Conservation (phyloP, 1,139 yeast species). For the Zygoascus hellenicus region DNA sequence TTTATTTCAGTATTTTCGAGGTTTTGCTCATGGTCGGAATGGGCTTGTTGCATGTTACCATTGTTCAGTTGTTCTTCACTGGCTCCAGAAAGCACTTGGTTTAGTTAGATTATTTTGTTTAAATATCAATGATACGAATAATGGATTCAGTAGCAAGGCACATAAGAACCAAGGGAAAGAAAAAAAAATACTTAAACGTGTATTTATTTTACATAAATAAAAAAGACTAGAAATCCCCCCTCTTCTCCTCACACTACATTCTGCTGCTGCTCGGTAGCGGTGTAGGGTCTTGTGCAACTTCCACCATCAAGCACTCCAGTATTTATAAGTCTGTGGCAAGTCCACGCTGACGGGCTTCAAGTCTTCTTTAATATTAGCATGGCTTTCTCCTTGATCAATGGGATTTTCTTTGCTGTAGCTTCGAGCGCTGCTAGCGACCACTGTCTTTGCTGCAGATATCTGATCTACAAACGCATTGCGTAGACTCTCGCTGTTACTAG, state of each 20-base stretch:
- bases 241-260: background rate
- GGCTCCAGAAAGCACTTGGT: slow-evolving; percentile 78
- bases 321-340: slow-evolving; percentile 73
- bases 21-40: slow-evolving; percentile 76
- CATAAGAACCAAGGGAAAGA: background rate
- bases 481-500: slow-evolving; percentile 1
- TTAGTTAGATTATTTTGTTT: slow-evolving; percentile 28
- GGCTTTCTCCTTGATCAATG: slow-evolving; percentile 12
- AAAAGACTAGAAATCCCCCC: background rate
- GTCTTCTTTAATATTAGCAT: slow-evolving; percentile 15
- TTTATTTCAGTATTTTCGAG: slow-evolving; percentile 77
- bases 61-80: slow-evolving; percentile 82
- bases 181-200: background rate
- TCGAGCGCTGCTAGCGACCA: slow-evolving; percentile 19
- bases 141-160: background rate
- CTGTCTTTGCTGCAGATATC: slow-evolving; percentile 20
- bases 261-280: background rate
- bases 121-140: too few species aligned
- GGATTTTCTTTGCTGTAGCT: slow-evolving; percentile 13
- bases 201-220: slow-evolving; percentile 1
- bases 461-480: slow-evolving; percentile 2
- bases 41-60: slow-evolving; percentile 76
- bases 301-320: slow-evolving; percentile 57
- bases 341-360: slow-evolving; percentile 71
- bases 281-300: background rate